Evolutionary conservation across 2,329 filamentous ascomycete species (phyloP), one percentile per base, ranked within the genome.

Genomic region (Trichophyton mentagrophytes): DNA sequence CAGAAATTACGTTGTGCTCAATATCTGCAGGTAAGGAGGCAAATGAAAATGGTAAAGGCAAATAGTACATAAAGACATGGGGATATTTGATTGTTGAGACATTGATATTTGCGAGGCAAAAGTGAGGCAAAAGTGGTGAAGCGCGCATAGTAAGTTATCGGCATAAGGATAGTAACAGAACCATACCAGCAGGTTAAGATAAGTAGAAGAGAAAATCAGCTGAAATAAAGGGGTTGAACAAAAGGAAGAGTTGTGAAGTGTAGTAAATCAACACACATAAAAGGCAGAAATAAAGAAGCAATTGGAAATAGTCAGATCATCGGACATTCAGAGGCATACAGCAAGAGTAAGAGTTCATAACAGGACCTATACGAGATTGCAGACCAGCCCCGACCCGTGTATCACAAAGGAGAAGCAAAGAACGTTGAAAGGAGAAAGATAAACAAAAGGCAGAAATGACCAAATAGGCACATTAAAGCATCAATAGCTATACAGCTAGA

Each of bases 401-500:
- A 61, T 15, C 53, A 55, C 11, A 17, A 22, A 60, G 33, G 17
- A 20, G 33, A 20, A 51, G 15, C 60, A 58, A 40, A 25, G 40
- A 58, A 33, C n/a, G n/a, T n/a, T 46, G 8, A 60, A n/a, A 25
- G 33, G 27, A 17, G 57, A 58, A 22, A 46, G 36, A 33, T n/a
- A 33, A 33, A 30, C 44, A 49, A 4, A 49, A 30, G 25, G 22
- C 3, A 57, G 40, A 40, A 57, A 22, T 7, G 20, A 22, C 17
- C 44, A 47, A 47, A 7, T 20, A 47, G 20, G 44, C 20, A 20
- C 55, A 57, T 38, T 25, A 57, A 57, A 57, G 17, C 55, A 57
- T 57, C 38, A 25, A 40, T 57, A 57, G 55, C 55, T 40, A 42
- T 57, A 57, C 55, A 57, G 33, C 55, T 27, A 57, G 55, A 40